Conservation (phyloP, 768 basidiomycete species). For the Tricholoma terreum region DNA sequence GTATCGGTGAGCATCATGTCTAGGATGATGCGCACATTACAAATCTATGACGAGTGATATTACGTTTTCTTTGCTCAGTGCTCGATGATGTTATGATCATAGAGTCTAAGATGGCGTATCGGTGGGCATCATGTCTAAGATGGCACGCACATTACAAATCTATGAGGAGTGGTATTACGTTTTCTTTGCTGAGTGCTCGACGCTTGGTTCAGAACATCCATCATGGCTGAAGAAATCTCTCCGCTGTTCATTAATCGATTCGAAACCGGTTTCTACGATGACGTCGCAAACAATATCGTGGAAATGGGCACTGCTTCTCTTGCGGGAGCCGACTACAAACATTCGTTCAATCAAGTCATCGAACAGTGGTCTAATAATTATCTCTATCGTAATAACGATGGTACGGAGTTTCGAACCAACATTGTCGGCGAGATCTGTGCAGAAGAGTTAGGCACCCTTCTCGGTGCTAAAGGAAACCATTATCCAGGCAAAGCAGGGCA, state of each 20-base stretch:
- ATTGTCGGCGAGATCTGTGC: slow-evolving; percentile 10
- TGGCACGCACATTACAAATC: too few species aligned
- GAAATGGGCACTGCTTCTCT: not conserved
- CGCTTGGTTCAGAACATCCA: too few species aligned
- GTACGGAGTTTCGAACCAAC: not conserved
- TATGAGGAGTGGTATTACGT: too few species aligned
- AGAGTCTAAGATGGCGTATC: too few species aligned
- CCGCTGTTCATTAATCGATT: not conserved
- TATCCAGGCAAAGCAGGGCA: slow-evolving; percentile 1
- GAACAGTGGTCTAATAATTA: slow-evolving; percentile 3
- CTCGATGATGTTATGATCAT: too few species aligned
- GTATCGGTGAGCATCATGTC: too few species aligned
- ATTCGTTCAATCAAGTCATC: not conserved
- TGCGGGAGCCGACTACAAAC: not conserved
- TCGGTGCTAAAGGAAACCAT: slow-evolving; percentile 14
- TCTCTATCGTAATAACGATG: not conserved
- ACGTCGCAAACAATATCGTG: not conserved
- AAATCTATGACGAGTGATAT: too few species aligned
- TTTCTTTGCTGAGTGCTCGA: too few species aligned
- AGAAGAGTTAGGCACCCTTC: slow-evolving; percentile 1
- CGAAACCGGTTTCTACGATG: not conserved
- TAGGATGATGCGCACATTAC: too few species aligned
- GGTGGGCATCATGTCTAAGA: too few species aligned
- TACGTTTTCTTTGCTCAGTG: too few species aligned
- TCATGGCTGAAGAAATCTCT: too few species aligned